Base-by-base conservation (phyloP, 176 grass and related monocot genomes). In the Rhynchospora pubera region DNA sequence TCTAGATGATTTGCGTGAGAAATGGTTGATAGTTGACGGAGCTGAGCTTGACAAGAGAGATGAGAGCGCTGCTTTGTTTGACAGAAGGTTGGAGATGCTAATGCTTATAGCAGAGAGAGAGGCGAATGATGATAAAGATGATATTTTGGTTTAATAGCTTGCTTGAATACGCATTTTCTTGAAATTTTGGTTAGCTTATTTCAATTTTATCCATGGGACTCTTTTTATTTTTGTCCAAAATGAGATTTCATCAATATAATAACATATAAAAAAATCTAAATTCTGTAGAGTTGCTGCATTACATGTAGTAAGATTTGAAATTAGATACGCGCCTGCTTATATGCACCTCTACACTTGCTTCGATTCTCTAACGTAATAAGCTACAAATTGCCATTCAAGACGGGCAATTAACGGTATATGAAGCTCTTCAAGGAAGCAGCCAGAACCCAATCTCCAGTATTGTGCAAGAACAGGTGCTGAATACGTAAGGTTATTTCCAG, bases 1-100 rank as follows among this genome's bases (percentile, higher is more conserved):
- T 88, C 92, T 98, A 46, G 92, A 98, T 74, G 95, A 98, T 86
- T 85, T 98, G 79, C 83, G 89, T 2, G 92, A 98, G 74, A 98
- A 98, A 84, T 98, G 92, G 95, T 84, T 94, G 26, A 90, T 93
- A 83, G 90, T 87, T 45, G 89, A 93, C 63, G 95, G 78, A 11
- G 87, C 87, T 42, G 92, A 94, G 68, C 87, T 94, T 3, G 87
- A 94, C 8, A 62, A 93, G 84, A 93, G 92, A 86, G 95, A 98
- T 88, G 90, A 94, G 82, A 94, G 95, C 52, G 95, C 95, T n/a
- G 82, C 81, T 55, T 83, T 90, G 57, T 93, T 98, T 11, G 90
- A 94, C 79, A 91, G 82, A 67, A 87, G 87, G 44, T 57, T 97
- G 66, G 92, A 94, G 70, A 77, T 87, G 74, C 89, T 98, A 43